These are phyloP conservation scores for Solanum chilense DNA, from an alignment of 257 asterid genomes.

Conservation along the genomic window DNA sequence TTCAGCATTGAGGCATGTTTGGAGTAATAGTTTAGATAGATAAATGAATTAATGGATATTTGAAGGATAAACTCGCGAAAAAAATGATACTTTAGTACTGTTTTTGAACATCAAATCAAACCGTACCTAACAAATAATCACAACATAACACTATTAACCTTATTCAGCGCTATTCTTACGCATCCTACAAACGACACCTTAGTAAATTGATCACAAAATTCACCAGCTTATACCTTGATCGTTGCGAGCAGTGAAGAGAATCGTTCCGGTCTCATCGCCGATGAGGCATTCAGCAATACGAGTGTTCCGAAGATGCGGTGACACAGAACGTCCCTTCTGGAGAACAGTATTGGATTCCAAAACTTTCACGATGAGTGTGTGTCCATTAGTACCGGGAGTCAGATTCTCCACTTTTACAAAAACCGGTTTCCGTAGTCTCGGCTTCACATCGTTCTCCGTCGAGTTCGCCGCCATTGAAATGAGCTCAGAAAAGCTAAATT, in stretches of 20 bases:
- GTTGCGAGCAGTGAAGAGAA: slow-evolving; percentile 73
- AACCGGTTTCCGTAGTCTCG: slow-evolving; percentile 46
- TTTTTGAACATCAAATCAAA: background rate
- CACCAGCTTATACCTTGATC: slow-evolving; percentile 44
- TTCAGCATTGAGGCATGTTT: background rate
- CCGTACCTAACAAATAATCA: background rate
- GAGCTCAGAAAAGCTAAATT: background rate
- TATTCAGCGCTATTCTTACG: background rate
- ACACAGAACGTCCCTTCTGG: slow-evolving; percentile 34
- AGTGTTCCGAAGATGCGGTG: slow-evolving; percentile 35
- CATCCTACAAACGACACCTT: background rate
- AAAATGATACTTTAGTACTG: background rate
- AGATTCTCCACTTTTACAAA: slow-evolving; percentile 53
- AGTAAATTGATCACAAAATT: background rate
- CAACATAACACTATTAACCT: background rate
- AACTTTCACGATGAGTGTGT: slow-evolving; percentile 48
- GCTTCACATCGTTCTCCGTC: background rate
- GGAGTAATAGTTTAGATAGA: background rate
- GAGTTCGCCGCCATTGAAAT: slow-evolving; percentile 24
- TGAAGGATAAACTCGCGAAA: background rate
- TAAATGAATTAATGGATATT: too few relatives aligned
- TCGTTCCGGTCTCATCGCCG: slow-evolving; percentile 66
- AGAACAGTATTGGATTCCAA: slow-evolving; percentile 31
- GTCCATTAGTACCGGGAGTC: slow-evolving; percentile 55
- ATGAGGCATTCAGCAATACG: slow-evolving; percentile 72